These are phyloP conservation scores for Suaeda aralocaspica DNA, from an alignment of 148 eudicot genomes.

Conservation along the genomic window DNA sequence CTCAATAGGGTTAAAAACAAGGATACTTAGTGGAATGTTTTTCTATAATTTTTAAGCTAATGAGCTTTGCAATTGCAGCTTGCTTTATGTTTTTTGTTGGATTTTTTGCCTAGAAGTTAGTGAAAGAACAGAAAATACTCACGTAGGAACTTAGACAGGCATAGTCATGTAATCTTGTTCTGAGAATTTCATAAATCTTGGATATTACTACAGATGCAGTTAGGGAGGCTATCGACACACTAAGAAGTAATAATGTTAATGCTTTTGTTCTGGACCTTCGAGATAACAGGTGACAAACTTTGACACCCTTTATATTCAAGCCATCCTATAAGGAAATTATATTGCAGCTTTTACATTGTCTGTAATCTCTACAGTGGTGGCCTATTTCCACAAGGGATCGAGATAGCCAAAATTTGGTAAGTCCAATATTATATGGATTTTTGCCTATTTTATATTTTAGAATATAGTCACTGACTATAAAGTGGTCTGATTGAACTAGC, in stretches of 20 bases:
- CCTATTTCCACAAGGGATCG: slow-evolving; percentile 95
- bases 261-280: slow-evolving; percentile 96
- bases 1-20: not conserved
- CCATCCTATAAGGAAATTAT: not conserved
- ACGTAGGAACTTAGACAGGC: slow-evolving; percentile 1
- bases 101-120: too few relatives aligned
- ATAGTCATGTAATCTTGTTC: not conserved
- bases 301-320: slow-evolving; percentile 9
- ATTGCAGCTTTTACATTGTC: slow-evolving; percentile 25
- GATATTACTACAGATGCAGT: slow-evolving; percentile 63
- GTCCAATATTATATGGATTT: slow-evolving; percentile 13
- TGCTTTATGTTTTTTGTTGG: not conserved
- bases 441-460: not conserved
- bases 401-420: slow-evolving; percentile 93
- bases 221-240: slow-evolving; percentile 75
- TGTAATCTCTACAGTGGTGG: slow-evolving; percentile 81
- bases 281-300: slow-evolving; percentile 73
- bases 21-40: not conserved
- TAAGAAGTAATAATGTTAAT: slow-evolving; percentile 72
- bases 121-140: not conserved
- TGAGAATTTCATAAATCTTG: not conserved
- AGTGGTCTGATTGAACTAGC: not conserved
- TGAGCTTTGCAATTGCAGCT: not conserved
- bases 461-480: not conserved
- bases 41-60: not conserved